Evolutionary conservation across 1,284 basidiomycete species (phyloP).

Genomic region (Leccinum angustisporum): DNA sequence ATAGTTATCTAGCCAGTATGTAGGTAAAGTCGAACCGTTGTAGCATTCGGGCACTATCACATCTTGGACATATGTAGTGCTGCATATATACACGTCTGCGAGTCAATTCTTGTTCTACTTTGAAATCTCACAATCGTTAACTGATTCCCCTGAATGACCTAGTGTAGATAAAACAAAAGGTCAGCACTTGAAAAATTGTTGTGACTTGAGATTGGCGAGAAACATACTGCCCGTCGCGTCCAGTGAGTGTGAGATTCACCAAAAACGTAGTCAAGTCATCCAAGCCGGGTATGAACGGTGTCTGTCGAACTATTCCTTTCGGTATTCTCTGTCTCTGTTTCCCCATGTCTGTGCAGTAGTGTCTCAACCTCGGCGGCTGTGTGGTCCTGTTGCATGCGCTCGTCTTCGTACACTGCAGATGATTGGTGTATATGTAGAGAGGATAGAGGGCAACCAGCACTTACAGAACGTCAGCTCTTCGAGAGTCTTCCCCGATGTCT

Average conservation of each 20-base stretch:
- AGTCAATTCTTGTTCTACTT: background rate
- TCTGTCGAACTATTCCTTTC: background rate
- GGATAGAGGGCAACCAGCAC: slow-evolving; percentile 23
- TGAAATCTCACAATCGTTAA: background rate
- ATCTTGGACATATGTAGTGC: background rate
- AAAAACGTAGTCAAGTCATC: background rate
- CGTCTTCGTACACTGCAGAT: slow-evolving; percentile 13
- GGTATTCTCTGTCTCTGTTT: background rate
- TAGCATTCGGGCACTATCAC: background rate
- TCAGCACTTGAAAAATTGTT: background rate
- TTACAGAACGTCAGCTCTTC: slow-evolving; percentile 61
- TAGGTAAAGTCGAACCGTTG: background rate
- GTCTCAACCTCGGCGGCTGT: background rate
- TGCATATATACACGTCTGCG: background rate
- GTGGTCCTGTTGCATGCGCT: background rate
- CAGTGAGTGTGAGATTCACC: background rate
- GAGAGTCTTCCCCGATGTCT: slow-evolving; percentile 50
- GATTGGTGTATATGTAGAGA: background rate
- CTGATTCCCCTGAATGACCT: too few species aligned
- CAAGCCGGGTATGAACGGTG: background rate
- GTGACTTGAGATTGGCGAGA: background rate
- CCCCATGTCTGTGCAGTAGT: background rate
- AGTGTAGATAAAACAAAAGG: background rate
- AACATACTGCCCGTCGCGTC: background rate
- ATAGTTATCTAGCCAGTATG: background rate